These are phyloP conservation scores for Ambrosia hybrid DNA, from an alignment of 140 eudicot genomes.

Conservation along the genomic window DNA sequence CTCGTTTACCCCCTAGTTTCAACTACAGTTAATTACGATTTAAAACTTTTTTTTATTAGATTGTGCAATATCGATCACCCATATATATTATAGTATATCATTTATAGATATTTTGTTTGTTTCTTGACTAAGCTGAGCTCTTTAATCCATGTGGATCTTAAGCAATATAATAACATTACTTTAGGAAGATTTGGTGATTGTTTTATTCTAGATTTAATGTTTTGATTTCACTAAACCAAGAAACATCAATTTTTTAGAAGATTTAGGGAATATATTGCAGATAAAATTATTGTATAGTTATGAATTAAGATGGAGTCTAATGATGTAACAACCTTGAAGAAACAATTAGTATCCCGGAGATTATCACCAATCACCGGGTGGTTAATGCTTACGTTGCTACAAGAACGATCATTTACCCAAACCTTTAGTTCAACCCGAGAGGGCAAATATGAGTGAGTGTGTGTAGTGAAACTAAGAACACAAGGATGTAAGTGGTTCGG, in stretches of 20 bases:
- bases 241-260: slow-evolving; percentile 21
- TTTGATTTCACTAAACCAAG: slow-evolving; percentile 18
- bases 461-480: too few relatives aligned
- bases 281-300: background rate
- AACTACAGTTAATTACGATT: background rate
- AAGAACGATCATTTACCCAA: too few relatives aligned
- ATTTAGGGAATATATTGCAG: slow-evolving; percentile 18
- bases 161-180: slow-evolving; percentile 5
- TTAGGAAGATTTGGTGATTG: slow-evolving; percentile 27
- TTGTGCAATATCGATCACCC: background rate
- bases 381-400: too few relatives aligned
- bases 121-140: background rate
- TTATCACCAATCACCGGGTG: too few relatives aligned
- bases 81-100: too few relatives aligned
- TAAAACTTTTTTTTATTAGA: background rate
- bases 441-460: too few relatives aligned
- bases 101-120: background rate
- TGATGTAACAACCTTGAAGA: background rate
- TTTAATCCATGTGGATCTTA: slow-evolving; percentile 4
- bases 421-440: too few relatives aligned
- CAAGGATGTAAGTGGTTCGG: too few relatives aligned
- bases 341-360: too few relatives aligned
- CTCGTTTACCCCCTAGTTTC: background rate
- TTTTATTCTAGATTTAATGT: slow-evolving; percentile 27
- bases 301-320: background rate